Percentiles rank a stretch among this genome's conserved stretches.
phyloP scores from a whole-genome alignment of 257 asterid species.

The Schizonepeta tenuifolia region DNA sequence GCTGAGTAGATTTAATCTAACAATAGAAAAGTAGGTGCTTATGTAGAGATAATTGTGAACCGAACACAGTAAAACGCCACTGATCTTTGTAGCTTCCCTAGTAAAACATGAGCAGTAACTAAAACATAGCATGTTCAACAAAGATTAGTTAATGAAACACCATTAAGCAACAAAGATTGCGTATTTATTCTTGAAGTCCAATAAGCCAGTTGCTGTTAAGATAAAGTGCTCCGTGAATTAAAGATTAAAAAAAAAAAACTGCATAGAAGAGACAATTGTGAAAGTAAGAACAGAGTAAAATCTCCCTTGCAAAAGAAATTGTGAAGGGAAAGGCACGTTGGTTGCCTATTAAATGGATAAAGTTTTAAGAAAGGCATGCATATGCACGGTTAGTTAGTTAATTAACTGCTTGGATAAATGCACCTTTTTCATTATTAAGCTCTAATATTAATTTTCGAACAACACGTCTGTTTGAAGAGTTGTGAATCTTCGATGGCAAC shows the following conservation, averaged over 20 bases:
- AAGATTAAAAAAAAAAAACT: background rate
- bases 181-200: background rate
- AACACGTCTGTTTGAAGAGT: no score
- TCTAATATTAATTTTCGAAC: no score
- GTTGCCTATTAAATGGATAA: no score
- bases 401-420: no score
- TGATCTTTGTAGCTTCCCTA: background rate
- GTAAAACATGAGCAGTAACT: background rate
- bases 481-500: no score
- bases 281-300: background rate
- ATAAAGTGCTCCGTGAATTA: background rate
- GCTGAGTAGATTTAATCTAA: background rate
- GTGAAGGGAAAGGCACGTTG: no score
- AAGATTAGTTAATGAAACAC: background rate
- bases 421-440: no score
- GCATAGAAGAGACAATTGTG: no score
- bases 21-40: background rate
- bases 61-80: background rate
- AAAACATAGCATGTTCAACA: background rate
- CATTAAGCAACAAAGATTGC: slow-evolving; percentile 14
- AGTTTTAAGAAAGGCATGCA: no score
- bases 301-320: no score
- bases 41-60: background rate
- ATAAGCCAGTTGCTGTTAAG: slow-evolving; percentile 5
- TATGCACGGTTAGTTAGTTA: no score